Evolutionary conservation across 2,329 filamentous ascomycete genomes (phyloP).

Genomic region (Xylariaceae sp.): DNA sequence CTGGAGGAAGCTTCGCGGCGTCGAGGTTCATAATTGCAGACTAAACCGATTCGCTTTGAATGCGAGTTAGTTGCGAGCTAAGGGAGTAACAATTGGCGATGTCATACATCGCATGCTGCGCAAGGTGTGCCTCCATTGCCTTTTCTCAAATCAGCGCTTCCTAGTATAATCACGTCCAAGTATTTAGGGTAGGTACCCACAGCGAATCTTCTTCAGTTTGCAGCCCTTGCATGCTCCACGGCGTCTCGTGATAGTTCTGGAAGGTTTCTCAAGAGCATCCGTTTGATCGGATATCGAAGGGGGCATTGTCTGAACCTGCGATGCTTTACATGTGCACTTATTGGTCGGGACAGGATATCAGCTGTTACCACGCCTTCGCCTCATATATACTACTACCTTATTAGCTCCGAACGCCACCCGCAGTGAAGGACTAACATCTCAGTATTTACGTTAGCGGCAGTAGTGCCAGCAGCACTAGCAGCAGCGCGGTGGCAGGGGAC

Average conservation of each 20-base stretch:
- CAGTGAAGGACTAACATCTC: too few species aligned
- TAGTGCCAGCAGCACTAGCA: too few species aligned
- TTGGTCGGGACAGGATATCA: too few species aligned
- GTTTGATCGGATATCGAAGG: background rate
- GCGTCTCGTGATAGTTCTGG: conserved; percentile 13
- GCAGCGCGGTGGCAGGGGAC: too few species aligned
- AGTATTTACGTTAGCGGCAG: too few species aligned
- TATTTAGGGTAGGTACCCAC: too few species aligned
- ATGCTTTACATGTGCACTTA: too few species aligned
- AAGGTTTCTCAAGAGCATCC: background rate
- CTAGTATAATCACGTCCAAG: too few species aligned
- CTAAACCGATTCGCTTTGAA: conserved; percentile 5
- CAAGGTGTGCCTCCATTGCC: conserved; percentile 15
- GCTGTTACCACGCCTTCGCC: too few species aligned
- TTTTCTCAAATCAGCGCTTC: too few species aligned
- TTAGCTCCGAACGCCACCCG: too few species aligned
- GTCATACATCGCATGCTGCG: conserved; percentile 16
- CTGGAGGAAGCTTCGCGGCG: background rate
- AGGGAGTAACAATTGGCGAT: background rate
- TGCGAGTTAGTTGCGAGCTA: background rate
- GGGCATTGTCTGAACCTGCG: background rate
- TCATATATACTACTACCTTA: too few species aligned
- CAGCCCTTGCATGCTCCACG: conserved; percentile 17
- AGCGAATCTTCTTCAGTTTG: conserved; percentile 20
- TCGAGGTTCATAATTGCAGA: conserved; percentile 7